Base-by-base conservation (phyloP, 768 basidiomycete genomes). In the Boletus bicolor region DNA sequence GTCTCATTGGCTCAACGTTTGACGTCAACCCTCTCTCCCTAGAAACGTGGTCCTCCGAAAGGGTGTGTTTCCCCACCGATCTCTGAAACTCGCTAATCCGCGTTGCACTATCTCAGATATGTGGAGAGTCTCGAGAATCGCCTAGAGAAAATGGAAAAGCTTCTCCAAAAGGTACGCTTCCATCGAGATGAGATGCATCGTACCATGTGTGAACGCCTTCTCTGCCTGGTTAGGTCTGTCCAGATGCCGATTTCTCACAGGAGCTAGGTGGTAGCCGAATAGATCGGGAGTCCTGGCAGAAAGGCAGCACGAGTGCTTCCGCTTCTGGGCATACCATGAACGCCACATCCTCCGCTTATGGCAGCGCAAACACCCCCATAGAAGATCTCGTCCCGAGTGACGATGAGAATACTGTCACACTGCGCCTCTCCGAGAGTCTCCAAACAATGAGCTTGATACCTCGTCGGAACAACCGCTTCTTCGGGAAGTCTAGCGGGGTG, bases 111-210 rank as follows among this genome's bases (percentile, higher is more conserved):
- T 34, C 54, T 2, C n/a, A 84, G 83, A 58, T 85, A 85, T 66
- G 79, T 85, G 17, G 82, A 86, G 63, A 79, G 77, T 47, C 74
- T 88, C 37, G 86, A 87, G 68, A 76, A 68, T 54, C 78, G 85
- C 11, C 66, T 87, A 2, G 80, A 83, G 54, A 86, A 84, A 64
- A 82, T 88, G 76, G 84, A 88, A 66, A 78, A 73, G 56, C 73
- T 87, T 5, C 68, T 88, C 21, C 75, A 72, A 51, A 80, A 77
- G 70, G 86, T 83, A 30, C 2, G 60, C 32, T 37, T 44, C 32
- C 17, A 12, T 28, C 1, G 36, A 39, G 35, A 32, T 11, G 21
- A 5, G 36, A 49, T 7, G 44, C n/a, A 28, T 55, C 21, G 30
- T 60, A 26, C 54, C 59, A 30, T 39, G 10, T 11, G 46, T 57